Evolutionary conservation across 805 yeast genomes (phyloP).

Genomic region (Ogataea naganishii): DNA sequence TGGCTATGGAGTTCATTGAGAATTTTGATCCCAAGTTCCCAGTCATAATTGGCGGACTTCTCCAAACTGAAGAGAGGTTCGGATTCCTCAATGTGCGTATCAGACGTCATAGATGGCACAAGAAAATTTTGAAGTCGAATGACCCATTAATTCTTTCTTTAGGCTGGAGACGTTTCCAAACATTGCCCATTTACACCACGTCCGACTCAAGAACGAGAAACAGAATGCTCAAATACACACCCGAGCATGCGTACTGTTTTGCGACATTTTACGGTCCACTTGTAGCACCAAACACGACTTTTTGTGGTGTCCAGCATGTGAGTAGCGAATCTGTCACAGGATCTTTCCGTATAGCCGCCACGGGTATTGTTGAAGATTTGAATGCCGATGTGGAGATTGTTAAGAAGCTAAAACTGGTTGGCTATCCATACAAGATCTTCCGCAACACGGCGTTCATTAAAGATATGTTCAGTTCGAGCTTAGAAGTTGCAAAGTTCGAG

Average conservation of each 20-base stretch:
- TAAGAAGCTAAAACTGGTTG: slow-evolving; percentile 90
- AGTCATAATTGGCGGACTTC: slow-evolving; percentile 80
- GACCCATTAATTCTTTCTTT: slow-evolving; percentile 90
- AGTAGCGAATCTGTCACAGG: slow-evolving; percentile 80
- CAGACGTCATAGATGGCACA: slow-evolving; percentile 99
- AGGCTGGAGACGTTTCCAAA: slow-evolving; percentile 99
- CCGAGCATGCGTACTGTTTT: slow-evolving; percentile 94
- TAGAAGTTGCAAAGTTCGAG: slow-evolving; percentile 96
- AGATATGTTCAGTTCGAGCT: slow-evolving; percentile 87
- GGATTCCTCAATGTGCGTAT: slow-evolving; percentile 90
- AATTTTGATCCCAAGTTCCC: slow-evolving; percentile 84
- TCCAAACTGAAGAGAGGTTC: slow-evolving; percentile 85
- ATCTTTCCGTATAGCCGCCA: slow-evolving; percentile 90
- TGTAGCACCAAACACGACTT: slow-evolving; percentile 95
- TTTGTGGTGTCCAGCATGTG: slow-evolving; percentile 88
- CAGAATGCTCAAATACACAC: slow-evolving; percentile 96
- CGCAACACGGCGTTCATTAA: slow-evolving; percentile 95
- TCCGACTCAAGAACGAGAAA: slow-evolving; percentile 96
- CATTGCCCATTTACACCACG: slow-evolving; percentile 91
- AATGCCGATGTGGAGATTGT: slow-evolving; percentile 88
- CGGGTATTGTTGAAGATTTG: slow-evolving; percentile 92
- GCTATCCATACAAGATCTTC: slow-evolving; percentile 88
- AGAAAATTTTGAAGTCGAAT: slow-evolving; percentile 86
- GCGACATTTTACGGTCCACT: slow-evolving; percentile 96
- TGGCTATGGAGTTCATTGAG: slow-evolving; percentile 87